phyloP scores from a whole-genome alignment of 2,329 filamentous ascomycete genomes.

The Cladosporium colombiae region DNA sequence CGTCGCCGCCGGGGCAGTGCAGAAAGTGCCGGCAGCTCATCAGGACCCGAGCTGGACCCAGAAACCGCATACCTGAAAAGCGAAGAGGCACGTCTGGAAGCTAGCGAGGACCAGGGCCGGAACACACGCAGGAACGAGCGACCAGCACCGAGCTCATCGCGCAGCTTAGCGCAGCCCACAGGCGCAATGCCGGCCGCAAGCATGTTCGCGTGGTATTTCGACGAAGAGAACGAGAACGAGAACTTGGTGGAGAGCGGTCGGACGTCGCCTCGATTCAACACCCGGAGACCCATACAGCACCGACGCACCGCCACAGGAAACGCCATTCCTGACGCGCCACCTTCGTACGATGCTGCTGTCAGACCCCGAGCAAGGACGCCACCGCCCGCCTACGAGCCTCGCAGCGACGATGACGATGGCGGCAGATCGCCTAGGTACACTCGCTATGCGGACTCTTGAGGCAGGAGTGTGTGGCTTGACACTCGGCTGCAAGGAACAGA shows the following conservation, averaged over 20 bases:
- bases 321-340: slow-evolving; percentile 18
- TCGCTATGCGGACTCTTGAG: slow-evolving; percentile 4
- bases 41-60: slow-evolving; percentile 22
- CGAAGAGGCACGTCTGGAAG: slow-evolving; percentile 35
- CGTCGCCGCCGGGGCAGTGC: slow-evolving; percentile 32
- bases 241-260: background rate
- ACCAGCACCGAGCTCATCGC: slow-evolving; percentile 2
- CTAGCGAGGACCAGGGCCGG: slow-evolving; percentile 26
- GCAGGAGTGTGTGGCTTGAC: background rate
- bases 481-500: background rate
- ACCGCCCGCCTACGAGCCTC: slow-evolving; percentile 36
- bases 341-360: slow-evolving; percentile 33
- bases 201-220: slow-evolving; percentile 34
- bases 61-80: slow-evolving; percentile 32
- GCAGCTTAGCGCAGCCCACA: background rate
- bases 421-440: slow-evolving; percentile 18
- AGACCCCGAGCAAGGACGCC: slow-evolving; percentile 29
- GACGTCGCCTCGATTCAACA: slow-evolving; percentile 22
- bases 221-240: slow-evolving; percentile 15
- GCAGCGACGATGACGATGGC: slow-evolving; percentile 30
- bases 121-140: background rate
- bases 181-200: slow-evolving; percentile 33
- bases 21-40: slow-evolving; percentile 26
- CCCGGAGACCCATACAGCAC: slow-evolving; percentile 27
- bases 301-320: slow-evolving; percentile 27